A percentile compares a stretch with the other conserved stretches of the same genome.
Conservation (phyloP, 768 basidiomycete species). For the Pleurotus eryngii region DNA sequence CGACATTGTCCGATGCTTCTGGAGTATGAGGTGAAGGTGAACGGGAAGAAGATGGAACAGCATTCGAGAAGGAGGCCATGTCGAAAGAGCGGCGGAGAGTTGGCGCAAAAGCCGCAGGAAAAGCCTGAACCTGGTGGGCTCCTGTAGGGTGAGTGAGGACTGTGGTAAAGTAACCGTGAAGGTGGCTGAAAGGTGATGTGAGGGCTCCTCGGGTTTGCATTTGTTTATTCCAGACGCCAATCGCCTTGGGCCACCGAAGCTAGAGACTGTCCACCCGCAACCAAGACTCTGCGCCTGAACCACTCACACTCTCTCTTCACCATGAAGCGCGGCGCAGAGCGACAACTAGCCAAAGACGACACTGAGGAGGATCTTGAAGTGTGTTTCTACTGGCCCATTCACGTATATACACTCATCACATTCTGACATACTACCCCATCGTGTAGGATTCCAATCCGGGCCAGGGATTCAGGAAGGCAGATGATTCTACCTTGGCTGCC, state of each 20-base stretch:
- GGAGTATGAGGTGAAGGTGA: conserved; percentile 74
- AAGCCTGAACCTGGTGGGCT: background rate
- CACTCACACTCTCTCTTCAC: background rate
- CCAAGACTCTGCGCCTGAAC: no score
- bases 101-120: background rate
- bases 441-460: conserved; percentile 37
- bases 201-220: background rate
- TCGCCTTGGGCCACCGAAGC: background rate
- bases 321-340: conserved; percentile 79
- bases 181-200: background rate
- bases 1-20: conserved; percentile 53
- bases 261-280: no score
- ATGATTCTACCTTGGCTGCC: conserved; percentile 48
- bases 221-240: background rate
- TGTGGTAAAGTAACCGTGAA: no score
- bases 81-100: conserved; percentile 5
- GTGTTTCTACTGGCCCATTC: conserved; percentile 19
- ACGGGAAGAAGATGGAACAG: conserved; percentile 52
- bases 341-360: conserved; percentile 60
- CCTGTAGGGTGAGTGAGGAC: background rate
- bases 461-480: conserved; percentile 55
- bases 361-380: conserved; percentile 34
- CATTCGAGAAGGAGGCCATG: conserved; percentile 62
- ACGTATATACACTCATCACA: background rate
- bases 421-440: background rate